Evolutionary conservation across 768 basidiomycete genomes (phyloP), one percentile per base, ranked within the genome.

Genomic region (Peribolospora kevripleyi): DNA sequence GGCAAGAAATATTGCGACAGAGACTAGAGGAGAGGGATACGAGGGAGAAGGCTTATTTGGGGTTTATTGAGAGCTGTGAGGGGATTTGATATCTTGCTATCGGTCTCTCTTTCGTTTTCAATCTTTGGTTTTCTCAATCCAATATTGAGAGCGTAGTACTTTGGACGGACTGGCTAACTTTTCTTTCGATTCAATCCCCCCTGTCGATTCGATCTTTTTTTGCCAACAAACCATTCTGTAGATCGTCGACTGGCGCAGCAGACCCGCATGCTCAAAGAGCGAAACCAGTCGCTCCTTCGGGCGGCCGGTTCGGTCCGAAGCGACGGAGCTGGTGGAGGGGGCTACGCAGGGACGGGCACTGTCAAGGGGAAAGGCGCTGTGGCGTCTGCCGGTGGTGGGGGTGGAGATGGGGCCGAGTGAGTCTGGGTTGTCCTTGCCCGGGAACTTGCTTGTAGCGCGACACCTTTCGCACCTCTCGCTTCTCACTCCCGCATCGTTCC

Each of bases 181-280:
- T 25, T 25, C 25, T 25, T 25, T 25, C 25, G 25, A 25, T 25
- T 25, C 25, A 25, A 25, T 25, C 25, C 25, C 25, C 25, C 25
- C 25, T 25, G 25, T 25, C 25, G 25, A 25, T 25, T 25, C 25
- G 25, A 25, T 25, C 25, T 25, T 25, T 25, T 25, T 25, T 25
- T 1, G 25, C 25, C 25, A 25, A 25, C 25, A 25, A 25, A 25
- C 1, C 25, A 25, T 25, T 37, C 5, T 46, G 51, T 53, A 95
- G 90, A 90, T 72, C 79, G 84, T 58, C 78, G 85, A 64, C 74
- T 95, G 60, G 87, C 88, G 3, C 83, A 86, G 64, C 86, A 88
- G 68, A 84, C 90, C 25, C 81, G 84, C 63, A 74, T 88, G 11
- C 73, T 95, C 64, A 91, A 86, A 66, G 84, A 91, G 64, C 76